A percentile compares a stretch with the other conserved stretches of the same genome.
phyloP scores from a whole-genome alignment of 2,329 filamentous ascomycete genomes.

The Dactylellina haptotyla region DNA sequence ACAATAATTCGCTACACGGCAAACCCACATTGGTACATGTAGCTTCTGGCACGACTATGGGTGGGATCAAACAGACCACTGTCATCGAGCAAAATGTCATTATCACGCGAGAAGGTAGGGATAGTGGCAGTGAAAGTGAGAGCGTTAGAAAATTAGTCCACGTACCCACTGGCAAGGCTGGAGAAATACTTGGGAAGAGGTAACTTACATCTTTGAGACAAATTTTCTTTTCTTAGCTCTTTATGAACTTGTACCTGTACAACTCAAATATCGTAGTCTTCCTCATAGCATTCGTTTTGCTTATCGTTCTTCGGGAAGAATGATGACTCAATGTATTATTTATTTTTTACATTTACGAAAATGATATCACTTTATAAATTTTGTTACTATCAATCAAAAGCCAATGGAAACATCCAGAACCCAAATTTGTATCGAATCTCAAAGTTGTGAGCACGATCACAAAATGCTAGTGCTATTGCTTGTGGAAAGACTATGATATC shows the following conservation, averaged over 20 bases:
- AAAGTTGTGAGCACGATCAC: too few species aligned
- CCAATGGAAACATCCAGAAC: too few species aligned
- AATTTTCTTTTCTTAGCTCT: background rate
- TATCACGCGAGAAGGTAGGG: slow-evolving; percentile 17
- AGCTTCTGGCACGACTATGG: slow-evolving; percentile 28
- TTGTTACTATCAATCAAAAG: background rate
- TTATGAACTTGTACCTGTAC: background rate
- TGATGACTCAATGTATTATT: background rate
- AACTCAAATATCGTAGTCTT: background rate
- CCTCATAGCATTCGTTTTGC: background rate
- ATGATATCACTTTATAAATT: background rate
- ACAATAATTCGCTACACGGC: slow-evolving; percentile 24
- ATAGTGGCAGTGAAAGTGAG: slow-evolving; percentile 43
- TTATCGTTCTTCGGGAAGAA: background rate
- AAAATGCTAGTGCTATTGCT: too few species aligned
- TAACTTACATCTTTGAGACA: background rate
- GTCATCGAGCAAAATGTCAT: slow-evolving; percentile 49
- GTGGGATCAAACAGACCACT: slow-evolving; percentile 45
- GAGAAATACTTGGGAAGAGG: slow-evolving; percentile 1
- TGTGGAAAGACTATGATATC: too few species aligned
- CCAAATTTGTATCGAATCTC: too few species aligned
- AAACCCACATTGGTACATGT: slow-evolving; percentile 25
- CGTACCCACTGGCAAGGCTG: slow-evolving; percentile 8
- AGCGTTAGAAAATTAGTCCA: slow-evolving; percentile 48
- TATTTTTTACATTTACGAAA: too few species aligned